Evolutionary conservation across 495 filamentous ascomycete species (phyloP), one percentile per base, ranked within the genome.

Genomic region (Tricharina praecox): DNA sequence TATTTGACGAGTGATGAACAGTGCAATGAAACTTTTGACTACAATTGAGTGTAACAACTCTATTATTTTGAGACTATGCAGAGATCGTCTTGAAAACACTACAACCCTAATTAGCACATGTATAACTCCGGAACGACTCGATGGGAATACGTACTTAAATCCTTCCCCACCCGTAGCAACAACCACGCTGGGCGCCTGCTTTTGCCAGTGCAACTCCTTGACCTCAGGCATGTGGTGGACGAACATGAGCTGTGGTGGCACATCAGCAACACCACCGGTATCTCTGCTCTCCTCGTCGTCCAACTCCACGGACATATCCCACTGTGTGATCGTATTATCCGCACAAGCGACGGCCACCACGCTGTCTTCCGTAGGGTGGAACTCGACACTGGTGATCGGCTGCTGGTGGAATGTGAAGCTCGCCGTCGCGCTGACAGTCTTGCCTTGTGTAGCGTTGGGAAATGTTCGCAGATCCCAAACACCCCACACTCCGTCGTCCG

Each of bases 131-230:
- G 21, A 42, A 38, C 11, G 20, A 33, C 32, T 42, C 7, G 23
- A 53, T n/a, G 38, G 40, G 13, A 53, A 32, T 25, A 60, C 66
- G 57, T 63, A 78, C 75, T 76, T 77, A 63, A 96, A 95, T 44
- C 82, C 80, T 61, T 72, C 75, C 48, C 82, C 78, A 10, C 90
- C 90, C 4, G 90, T 97, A 7, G 84, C 86, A 65, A 95, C 78
- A 21, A 95, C 66, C 18, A 73, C 74, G n/a, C 90, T 90, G 0
- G 85, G 85, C 61, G 93, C 94, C 67, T 97, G 90, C 18, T 79
- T 80, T 64, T 97, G 90, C 86, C 90, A 97, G 66, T 96, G 90
- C 41, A 81, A 65, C 63, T 97, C 90, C 73, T 95, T 96, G 44
- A 86, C 84, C 54, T 77, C 72, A 53, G 90, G 84, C 69, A 88